These are phyloP conservation scores for Lupinus albus DNA, from an alignment of 306 rosid genomes.

Conservation along the genomic window DNA sequence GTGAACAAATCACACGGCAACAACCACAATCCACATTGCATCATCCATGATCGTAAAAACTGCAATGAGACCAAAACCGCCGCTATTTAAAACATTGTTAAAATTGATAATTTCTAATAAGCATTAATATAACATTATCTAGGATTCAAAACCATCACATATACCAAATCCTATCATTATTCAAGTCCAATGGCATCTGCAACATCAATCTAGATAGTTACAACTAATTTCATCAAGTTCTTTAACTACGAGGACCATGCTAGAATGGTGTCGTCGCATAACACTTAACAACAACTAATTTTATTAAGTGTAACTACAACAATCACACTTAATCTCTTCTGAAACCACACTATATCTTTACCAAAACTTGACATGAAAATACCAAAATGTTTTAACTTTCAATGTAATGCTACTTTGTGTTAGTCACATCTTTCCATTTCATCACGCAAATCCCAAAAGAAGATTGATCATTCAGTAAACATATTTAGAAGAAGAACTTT, in stretches of 20 bases:
- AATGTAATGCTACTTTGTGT: not conserved
- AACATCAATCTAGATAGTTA: not conserved
- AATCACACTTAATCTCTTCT: not conserved
- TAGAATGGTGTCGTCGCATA: not conserved
- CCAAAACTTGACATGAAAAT: not conserved
- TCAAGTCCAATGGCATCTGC: not conserved
- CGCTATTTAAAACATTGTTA: too few species aligned
- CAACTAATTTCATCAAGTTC: not conserved
- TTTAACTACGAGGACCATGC: not conserved
- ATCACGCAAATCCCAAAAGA: not conserved
- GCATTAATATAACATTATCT: not conserved
- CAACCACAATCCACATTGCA: too few species aligned
- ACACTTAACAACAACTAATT: conserved; percentile 12
- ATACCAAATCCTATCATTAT: conserved; percentile 18
- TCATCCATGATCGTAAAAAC: too few species aligned
- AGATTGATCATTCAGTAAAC: not conserved
- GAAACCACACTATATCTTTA: conserved; percentile 15
- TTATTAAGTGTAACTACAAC: not conserved
- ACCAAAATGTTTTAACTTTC: not conserved
- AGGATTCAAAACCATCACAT: not conserved
- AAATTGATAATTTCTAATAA: not conserved
- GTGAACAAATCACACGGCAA: too few species aligned
- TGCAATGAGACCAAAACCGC: too few species aligned
- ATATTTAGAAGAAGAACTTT: not conserved
- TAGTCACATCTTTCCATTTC: conserved; percentile 1